Conservation (phyloP, 2,329 filamentous ascomycete species). For the Tolypocladium capitatum region DNA sequence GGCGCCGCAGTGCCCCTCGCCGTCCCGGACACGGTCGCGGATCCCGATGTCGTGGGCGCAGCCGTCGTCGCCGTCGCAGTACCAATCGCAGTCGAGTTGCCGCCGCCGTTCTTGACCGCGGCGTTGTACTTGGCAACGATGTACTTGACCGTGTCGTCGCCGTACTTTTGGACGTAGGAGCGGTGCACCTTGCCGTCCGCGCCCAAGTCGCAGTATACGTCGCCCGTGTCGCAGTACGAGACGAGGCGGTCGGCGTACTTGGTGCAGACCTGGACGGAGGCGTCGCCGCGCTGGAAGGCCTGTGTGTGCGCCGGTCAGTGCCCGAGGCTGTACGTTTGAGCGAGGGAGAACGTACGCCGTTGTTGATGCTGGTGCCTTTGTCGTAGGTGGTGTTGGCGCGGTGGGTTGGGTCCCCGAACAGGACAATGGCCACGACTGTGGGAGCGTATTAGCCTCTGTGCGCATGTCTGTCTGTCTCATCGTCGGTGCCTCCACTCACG, state of each 20-base stretch:
- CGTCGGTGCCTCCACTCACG: slow-evolving; percentile 12
- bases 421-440: slow-evolving; percentile 25
- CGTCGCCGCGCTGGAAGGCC: slow-evolving; percentile 23
- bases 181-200: slow-evolving; percentile 16
- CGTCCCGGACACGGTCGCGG: neutral
- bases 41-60: neutral
- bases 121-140: slow-evolving; percentile 17
- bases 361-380: slow-evolving; percentile 20
- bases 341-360: slow-evolving; percentile 19
- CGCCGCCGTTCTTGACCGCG: neutral
- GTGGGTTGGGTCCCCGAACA: slow-evolving; percentile 29
- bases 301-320: slow-evolving; percentile 5
- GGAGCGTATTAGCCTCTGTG: neutral
- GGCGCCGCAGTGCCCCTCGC: neutral
- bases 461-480: neutral
- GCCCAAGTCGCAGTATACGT: slow-evolving; percentile 26
- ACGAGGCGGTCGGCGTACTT: slow-evolving; percentile 20
- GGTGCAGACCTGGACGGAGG: slow-evolving; percentile 16
- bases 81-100: neutral
- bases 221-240: slow-evolving; percentile 28
- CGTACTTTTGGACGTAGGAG: slow-evolving; percentile 22
- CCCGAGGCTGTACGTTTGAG: too few species aligned
- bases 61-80: neutral
- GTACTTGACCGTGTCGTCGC: slow-evolving; percentile 19
- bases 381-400: slow-evolving; percentile 21